phyloP scores from a whole-genome alignment of 2,329 filamentous ascomycete species.

The Aspergillaceae sp. region DNA sequence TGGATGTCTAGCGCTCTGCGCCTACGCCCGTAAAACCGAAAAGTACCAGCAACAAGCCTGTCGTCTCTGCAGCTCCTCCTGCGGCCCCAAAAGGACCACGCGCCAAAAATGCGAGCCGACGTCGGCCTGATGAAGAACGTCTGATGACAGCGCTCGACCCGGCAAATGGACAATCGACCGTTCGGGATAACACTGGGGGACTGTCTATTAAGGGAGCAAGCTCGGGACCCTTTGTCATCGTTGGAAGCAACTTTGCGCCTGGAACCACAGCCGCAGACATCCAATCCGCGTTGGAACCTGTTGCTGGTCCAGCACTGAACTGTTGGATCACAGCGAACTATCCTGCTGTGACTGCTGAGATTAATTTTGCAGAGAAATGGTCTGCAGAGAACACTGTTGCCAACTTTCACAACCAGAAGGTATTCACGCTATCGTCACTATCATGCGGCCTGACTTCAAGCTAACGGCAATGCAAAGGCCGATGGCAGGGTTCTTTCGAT shows the following conservation, averaged over 20 bases:
- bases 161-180: conserved; percentile 21
- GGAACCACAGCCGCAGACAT: conserved; percentile 59
- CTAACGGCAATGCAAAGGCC: conserved; percentile 36
- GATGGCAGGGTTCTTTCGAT: conserved; percentile 54
- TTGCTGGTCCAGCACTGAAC: conserved; percentile 44
- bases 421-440: conserved; percentile 15
- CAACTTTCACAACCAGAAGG: conserved; percentile 56
- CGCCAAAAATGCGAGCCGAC: conserved; percentile 21
- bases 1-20: conserved; percentile 27
- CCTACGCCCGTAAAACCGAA: conserved; percentile 32
- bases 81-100: conserved; percentile 9
- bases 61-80: conserved; percentile 17
- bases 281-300: conserved; percentile 49
- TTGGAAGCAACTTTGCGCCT: conserved; percentile 57
- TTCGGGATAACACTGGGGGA: conserved; percentile 25
- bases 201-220: conserved; percentile 50
- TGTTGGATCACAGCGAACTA: conserved; percentile 46
- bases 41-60: conserved; percentile 32
- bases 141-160: conserved; percentile 23
- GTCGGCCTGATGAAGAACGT: conserved; percentile 27
- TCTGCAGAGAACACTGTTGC: conserved; percentile 52
- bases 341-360: conserved; percentile 53
- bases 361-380: conserved; percentile 47
- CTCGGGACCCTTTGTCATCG: conserved; percentile 47
- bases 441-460: neutral